A percentile compares a stretch with the other conserved stretches of the same genome.
phyloP scores from a whole-genome alignment of 179 eudicot genomes.

The Actinidia polygama region DNA sequence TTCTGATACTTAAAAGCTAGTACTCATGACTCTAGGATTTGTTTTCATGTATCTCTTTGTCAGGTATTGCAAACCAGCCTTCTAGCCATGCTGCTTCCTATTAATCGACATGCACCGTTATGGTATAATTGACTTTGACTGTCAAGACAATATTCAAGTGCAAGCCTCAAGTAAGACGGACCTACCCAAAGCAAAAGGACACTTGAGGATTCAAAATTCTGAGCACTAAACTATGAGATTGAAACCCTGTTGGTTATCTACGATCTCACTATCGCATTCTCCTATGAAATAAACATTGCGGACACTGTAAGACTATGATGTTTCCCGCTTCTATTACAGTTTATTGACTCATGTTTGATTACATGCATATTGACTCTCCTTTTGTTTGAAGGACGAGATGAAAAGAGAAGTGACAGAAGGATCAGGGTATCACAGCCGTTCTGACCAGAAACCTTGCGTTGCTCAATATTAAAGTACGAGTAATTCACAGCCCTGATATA shows the following conservation, averaged over 20 bases:
- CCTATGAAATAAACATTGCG: neutral
- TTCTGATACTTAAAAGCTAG: neutral
- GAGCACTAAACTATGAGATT: neutral
- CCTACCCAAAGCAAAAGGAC: neutral
- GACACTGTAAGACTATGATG: neutral
- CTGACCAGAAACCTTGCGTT: neutral
- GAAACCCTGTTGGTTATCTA: neutral
- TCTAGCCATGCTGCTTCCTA: neutral
- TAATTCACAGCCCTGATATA: neutral
- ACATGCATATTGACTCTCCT: neutral
- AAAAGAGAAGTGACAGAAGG: neutral
- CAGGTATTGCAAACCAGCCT: neutral
- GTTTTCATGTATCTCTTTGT: neutral
- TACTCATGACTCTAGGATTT: neutral
- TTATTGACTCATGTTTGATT: neutral
- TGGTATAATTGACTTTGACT: neutral
- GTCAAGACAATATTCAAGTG: neutral
- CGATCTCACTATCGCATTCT: neutral
- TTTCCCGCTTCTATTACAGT: neutral
- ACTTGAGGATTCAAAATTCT: neutral
- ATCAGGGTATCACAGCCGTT: neutral
- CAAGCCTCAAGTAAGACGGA: neutral
- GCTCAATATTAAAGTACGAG: neutral
- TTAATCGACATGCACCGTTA: neutral
- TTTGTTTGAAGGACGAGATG: neutral